phyloP scores from a whole-genome alignment of 2,329 filamentous ascomycete genomes.

The Aspergillus floridensis region DNA sequence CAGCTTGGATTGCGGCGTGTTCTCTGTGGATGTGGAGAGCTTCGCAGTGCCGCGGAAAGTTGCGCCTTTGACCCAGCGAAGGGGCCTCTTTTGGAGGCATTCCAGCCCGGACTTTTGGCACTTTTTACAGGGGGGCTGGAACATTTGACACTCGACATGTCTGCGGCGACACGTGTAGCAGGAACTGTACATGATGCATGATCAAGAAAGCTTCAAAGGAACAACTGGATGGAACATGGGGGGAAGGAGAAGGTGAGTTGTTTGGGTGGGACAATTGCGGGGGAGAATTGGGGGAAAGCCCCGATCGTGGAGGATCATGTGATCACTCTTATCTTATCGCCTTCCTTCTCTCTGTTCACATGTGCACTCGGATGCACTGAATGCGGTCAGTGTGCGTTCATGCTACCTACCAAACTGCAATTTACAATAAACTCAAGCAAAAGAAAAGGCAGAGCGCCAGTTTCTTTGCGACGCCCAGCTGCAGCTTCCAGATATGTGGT shows the following conservation, averaged over 20 bases:
- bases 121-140: constrained; percentile 29
- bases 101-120: constrained; percentile 34
- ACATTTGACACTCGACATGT: constrained; percentile 32
- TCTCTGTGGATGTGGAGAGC: too few species aligned
- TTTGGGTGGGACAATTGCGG: background rate
- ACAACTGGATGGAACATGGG: background rate
- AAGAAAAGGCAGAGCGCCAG: too few species aligned
- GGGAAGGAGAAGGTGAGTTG: too few species aligned
- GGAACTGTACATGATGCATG: background rate
- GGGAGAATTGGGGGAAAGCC: background rate
- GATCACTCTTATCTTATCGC: background rate
- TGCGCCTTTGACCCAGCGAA: constrained; percentile 35
- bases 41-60: constrained; percentile 27
- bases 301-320: background rate
- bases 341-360: background rate
- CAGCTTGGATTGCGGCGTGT: too few species aligned
- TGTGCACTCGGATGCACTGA: too few species aligned
- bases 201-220: background rate
- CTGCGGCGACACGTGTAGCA: constrained; percentile 37
- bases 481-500: too few species aligned
- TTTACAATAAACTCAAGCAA: too few species aligned
- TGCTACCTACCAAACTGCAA: too few species aligned
- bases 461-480: too few species aligned
- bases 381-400: too few species aligned
- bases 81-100: constrained; percentile 31